phyloP scores from a whole-genome alignment of 2,329 filamentous ascomycete species.

The Fusarium clavum region DNA sequence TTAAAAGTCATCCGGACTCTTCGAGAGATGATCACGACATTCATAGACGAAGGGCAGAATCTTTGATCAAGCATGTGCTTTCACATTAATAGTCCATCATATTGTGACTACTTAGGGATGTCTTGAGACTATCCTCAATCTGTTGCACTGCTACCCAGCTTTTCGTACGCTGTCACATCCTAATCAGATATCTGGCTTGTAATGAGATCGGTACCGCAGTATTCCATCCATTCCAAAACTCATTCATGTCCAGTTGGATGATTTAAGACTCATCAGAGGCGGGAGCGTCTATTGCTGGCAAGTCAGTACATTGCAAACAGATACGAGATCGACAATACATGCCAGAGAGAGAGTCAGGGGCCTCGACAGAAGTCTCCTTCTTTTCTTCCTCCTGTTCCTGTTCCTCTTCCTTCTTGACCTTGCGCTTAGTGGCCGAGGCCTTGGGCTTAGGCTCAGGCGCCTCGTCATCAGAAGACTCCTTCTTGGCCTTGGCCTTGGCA shows the following conservation, averaged over 20 bases:
- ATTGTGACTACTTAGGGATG: slow-evolving; percentile 5
- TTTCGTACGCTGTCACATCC: slow-evolving; percentile 15
- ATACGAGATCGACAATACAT: not conserved
- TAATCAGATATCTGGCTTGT: slow-evolving; percentile 34
- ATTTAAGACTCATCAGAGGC: slow-evolving; percentile 29
- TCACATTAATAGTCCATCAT: not conserved
- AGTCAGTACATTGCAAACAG: slow-evolving; percentile 1
- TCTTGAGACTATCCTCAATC: slow-evolving; percentile 7
- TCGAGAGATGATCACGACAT: not conserved
- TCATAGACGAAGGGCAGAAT: not conserved
- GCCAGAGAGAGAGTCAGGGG: slow-evolving; percentile 37
- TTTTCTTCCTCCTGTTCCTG: slow-evolving; percentile 42
- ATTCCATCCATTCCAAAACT: not conserved
- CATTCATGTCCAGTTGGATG: not conserved
- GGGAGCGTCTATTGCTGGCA: slow-evolving; percentile 23
- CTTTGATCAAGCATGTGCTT: not conserved
- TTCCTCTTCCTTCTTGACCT: slow-evolving; percentile 42
- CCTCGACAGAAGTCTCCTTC: slow-evolving; percentile 10
- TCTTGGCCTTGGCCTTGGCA: slow-evolving; percentile 41
- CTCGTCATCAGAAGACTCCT: slow-evolving; percentile 40
- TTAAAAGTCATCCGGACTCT: not conserved
- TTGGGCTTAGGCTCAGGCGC: slow-evolving; percentile 40
- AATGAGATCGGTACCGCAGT: slow-evolving; percentile 15
- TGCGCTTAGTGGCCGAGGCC: slow-evolving; percentile 1
- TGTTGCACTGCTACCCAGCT: slow-evolving; percentile 28